A percentile compares a stretch with the other conserved stretches of the same genome.
These are phyloP conservation scores for Xylaria sp. DNA, from an alignment of 2,329 filamentous ascomycete genomes.

Conservation along the genomic window DNA sequence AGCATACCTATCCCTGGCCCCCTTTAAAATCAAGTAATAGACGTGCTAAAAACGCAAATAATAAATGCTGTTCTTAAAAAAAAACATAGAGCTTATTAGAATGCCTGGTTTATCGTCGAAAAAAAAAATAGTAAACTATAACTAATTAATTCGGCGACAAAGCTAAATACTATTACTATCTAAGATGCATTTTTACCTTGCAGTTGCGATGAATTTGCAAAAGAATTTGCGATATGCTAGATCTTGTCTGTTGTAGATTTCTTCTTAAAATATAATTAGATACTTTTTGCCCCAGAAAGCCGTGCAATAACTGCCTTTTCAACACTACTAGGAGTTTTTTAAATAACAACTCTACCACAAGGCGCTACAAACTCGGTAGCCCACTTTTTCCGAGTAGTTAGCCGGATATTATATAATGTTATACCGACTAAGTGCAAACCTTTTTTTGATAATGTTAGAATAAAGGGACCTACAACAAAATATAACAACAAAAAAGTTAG, in stretches of 20 bases:
- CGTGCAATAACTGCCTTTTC: not conserved
- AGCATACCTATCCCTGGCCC: not conserved
- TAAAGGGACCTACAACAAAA: not conserved
- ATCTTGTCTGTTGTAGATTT: not conserved
- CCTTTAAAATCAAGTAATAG: not conserved
- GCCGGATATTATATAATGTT: not conserved
- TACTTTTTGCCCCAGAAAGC: not conserved
- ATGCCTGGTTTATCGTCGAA: not conserved
- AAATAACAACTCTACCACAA: not conserved
- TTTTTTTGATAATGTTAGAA: not conserved
- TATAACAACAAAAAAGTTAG: not conserved
- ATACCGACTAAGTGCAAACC: not conserved
- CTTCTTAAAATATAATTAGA: not conserved
- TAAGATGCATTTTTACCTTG: not conserved
- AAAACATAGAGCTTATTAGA: not conserved
- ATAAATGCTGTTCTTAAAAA: not conserved
- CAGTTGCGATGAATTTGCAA: not conserved
- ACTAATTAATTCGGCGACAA: not conserved
- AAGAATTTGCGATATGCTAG: not conserved
- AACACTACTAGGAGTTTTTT: not conserved
- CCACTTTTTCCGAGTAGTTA: not conserved
- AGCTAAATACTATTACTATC: not conserved
- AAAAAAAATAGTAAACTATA: not conserved
- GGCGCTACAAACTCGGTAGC: not conserved
- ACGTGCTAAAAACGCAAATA: not conserved